These are phyloP conservation scores for Hemileccinum impolitum DNA, from an alignment of 768 basidiomycete species.

Conservation along the genomic window DNA sequence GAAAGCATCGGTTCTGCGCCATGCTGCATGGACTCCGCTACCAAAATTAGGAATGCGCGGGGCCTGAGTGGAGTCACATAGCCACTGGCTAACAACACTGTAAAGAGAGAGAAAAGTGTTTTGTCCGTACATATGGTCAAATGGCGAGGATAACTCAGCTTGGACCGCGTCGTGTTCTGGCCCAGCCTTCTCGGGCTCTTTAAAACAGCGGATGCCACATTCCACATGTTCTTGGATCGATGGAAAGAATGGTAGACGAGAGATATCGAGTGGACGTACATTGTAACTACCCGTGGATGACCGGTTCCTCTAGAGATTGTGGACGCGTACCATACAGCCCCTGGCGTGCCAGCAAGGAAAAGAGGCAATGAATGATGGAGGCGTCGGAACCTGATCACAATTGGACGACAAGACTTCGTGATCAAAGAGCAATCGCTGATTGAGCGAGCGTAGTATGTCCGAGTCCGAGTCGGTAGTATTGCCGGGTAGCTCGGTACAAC, in stretches of 20 bases:
- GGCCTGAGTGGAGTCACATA: background rate
- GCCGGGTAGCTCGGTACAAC: too few relatives aligned
- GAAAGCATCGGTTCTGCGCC: slow-evolving; percentile 4
- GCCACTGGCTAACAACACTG: background rate
- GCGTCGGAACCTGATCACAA: too few relatives aligned
- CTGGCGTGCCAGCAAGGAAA: too few relatives aligned
- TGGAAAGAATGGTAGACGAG: slow-evolving; percentile 1
- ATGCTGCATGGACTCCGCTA: slow-evolving; percentile 1
- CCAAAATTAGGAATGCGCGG: slow-evolving; percentile 1
- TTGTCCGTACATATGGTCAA: background rate
- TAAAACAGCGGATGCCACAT: background rate
- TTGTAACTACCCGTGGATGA: too few relatives aligned
- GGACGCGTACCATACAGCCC: too few relatives aligned
- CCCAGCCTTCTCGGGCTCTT: background rate
- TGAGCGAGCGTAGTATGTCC: too few relatives aligned
- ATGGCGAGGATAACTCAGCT: background rate
- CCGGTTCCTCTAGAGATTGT: too few relatives aligned
- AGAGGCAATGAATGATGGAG: too few relatives aligned
- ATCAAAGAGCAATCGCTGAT: too few relatives aligned
- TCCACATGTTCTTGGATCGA: background rate
- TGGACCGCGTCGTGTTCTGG: background rate
- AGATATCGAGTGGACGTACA: too few relatives aligned
- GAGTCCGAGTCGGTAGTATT: too few relatives aligned
- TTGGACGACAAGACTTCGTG: too few relatives aligned
- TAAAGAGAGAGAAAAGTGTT: background rate